Evolutionary conservation across 129 eudicot species (phyloP).

Genomic region (Calendula officinalis): DNA sequence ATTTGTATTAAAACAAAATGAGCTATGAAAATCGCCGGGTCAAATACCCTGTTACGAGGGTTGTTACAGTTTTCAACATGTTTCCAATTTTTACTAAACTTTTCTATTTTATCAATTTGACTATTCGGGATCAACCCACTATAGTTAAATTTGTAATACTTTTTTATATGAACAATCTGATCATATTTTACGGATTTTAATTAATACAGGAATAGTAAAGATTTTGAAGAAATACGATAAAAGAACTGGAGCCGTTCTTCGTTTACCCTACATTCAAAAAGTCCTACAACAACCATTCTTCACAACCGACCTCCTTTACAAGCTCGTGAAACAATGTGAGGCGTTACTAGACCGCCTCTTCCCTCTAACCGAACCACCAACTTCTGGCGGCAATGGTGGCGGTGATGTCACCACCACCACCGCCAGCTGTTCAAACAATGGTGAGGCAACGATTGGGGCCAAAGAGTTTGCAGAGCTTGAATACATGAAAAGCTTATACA

Average conservation of each 20-base stretch:
- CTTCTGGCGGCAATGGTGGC: conserved; percentile 27
- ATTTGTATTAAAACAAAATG: too few species aligned
- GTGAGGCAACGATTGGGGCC: conserved; percentile 11
- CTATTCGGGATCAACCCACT: neutral
- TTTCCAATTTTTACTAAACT: neutral
- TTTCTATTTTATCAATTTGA: neutral
- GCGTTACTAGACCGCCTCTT: conserved; percentile 55
- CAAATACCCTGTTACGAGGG: too few species aligned
- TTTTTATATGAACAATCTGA: neutral
- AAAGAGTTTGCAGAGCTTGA: conserved; percentile 66
- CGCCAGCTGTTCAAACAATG: conserved; percentile 9
- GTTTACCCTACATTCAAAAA: conserved; percentile 76
- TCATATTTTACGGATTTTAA: neutral
- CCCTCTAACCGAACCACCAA: conserved; percentile 35
- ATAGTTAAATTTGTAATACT: neutral
- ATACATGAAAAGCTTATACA: conserved; percentile 60
- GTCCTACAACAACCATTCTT: conserved; percentile 83
- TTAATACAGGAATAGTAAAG: conserved; percentile 59
- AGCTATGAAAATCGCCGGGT: too few species aligned
- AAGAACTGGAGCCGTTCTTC: conserved; percentile 78
- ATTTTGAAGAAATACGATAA: conserved; percentile 82
- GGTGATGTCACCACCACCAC: neutral
- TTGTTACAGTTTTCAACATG: too few species aligned
- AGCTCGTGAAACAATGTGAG: conserved; percentile 86
- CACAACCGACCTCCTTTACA: conserved; percentile 69